Evolutionary conservation across 371 early-diverging fungal species (phyloP).

Genomic region (Actinomucor elegans): DNA sequence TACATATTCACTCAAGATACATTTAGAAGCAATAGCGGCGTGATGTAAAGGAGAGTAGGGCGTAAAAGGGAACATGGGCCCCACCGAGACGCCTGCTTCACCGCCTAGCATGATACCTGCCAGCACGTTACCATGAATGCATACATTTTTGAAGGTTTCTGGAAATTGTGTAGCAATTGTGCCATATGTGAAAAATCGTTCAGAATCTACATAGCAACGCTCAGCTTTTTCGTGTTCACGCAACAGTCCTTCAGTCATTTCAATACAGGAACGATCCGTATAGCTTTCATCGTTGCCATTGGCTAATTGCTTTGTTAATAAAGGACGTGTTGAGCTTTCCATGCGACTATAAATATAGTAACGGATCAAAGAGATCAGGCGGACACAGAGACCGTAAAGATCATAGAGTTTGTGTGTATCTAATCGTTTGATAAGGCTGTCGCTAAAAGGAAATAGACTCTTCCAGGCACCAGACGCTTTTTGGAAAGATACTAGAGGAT

Average conservation of each 20-base stretch:
- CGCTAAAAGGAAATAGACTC: conserved; percentile 29
- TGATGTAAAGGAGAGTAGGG: conserved; percentile 33
- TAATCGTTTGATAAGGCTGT: conserved; percentile 19
- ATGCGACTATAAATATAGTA: conserved; percentile 28
- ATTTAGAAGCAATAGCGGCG: conserved; percentile 40
- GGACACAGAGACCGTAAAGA: conserved; percentile 24
- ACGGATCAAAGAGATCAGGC: conserved; percentile 27
- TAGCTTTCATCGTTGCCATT: neutral
- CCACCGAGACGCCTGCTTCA: conserved; percentile 33
- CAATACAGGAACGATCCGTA: conserved; percentile 3
- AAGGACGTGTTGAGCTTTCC: neutral
- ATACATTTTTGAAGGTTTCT: conserved; percentile 22
- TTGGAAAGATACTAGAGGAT: neutral
- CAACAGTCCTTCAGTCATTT: conserved; percentile 16
- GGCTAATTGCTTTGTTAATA: neutral
- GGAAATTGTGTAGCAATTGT: conserved; percentile 27
- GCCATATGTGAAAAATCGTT: conserved; percentile 19
- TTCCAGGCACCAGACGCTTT: conserved; percentile 23
- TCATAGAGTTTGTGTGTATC: conserved; percentile 4
- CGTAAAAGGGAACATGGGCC: conserved; percentile 35
- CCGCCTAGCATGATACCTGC: conserved; percentile 39
- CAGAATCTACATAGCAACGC: conserved; percentile 22
- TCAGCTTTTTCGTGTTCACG: conserved; percentile 28
- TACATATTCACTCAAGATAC: conserved; percentile 29
- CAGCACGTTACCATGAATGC: conserved; percentile 27